Base-by-base conservation (phyloP, 306 rosid genomes). In the Vachellia collinsii region DNA sequence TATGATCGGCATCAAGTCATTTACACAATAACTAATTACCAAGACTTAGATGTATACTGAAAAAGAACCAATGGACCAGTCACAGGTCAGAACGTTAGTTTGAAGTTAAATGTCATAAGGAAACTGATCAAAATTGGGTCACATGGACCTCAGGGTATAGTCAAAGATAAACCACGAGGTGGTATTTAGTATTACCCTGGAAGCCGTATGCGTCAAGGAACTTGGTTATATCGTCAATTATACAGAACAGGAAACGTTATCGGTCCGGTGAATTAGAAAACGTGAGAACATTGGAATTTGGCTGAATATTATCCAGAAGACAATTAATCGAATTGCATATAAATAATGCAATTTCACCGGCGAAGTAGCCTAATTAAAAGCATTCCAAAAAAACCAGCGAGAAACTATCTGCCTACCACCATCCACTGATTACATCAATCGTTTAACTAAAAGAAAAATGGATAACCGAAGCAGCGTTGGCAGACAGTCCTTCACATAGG, bases 381-480 rank as follows among this genome's bases (percentile, higher is more conserved):
- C n/a, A 70, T 44, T 70, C 39, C 56, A 70, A 43, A 19, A 20
- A 43, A 42, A 43, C 39, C 5, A 8, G 36, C 22, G 22, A 10
- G 56, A 42, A 43, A 70, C 20, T 8, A 70, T 70, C 37, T 43
- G 22, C 42, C 74, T 4, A 42, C 53, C 37, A 43, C 3, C 19
- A 69, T 41, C 20, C 38, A 16, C 74, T 12, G 14, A 43, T 3
- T 44, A 22, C 38, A 44, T 3, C 56, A 70, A 41, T 38, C 37
- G 76, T 76, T 68, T 14, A 59, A 12, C 61, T 3, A 43, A 7
- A 44, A 72, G 79, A 41, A n/a, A 72, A 39, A 43, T 50, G 23
- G 46, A 48, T 62, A 48, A 22, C 54, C 56, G 4, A 48, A 48
- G 37, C 0, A 38, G 43, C 58, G 50, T 19, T 22, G 3, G 8